Conservation (phyloP, 345 rosid genomes). For the Odontarrhena argentea region DNA sequence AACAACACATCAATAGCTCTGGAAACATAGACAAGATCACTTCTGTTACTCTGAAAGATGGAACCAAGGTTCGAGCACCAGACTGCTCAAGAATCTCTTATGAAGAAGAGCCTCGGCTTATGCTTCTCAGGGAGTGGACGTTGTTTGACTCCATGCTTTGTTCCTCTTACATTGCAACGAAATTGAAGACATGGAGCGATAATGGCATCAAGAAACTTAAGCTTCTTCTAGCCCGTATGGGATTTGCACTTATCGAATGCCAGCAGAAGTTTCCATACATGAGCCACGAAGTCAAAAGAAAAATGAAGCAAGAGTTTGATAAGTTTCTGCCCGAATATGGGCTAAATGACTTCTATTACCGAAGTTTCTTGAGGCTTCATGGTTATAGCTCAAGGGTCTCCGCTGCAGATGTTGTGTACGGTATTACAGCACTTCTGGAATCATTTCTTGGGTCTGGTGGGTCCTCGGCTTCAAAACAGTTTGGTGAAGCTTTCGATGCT, state of each 20-base stretch:
- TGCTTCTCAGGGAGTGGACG: slow-evolving; percentile 93
- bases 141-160: slow-evolving; percentile 96
- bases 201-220: slow-evolving; percentile 93
- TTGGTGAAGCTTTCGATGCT: slow-evolving; percentile 93
- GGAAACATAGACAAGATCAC: slow-evolving; percentile 82
- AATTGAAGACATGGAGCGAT: slow-evolving; percentile 94
- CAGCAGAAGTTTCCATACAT: slow-evolving; percentile 96
- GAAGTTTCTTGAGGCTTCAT: slow-evolving; percentile 80
- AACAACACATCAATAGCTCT: slow-evolving; percentile 81
- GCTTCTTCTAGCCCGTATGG: slow-evolving; percentile 96
- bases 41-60: slow-evolving; percentile 82
- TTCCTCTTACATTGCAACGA: slow-evolving; percentile 81
- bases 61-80: slow-evolving; percentile 86
- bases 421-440: slow-evolving; percentile 95
- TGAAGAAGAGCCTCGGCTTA: slow-evolving; percentile 89
- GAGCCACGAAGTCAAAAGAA: slow-evolving; percentile 79
- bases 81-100: slow-evolving; percentile 84
- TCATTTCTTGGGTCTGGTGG: slow-evolving; percentile 77
- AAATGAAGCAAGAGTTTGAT: slow-evolving; percentile 90
- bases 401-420: slow-evolving; percentile 95
- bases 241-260: slow-evolving; percentile 91
- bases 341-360: slow-evolving; percentile 78
- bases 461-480: slow-evolving; percentile 85
- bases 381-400: slow-evolving; percentile 95
- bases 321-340: slow-evolving; percentile 89